Evolutionary conservation across 2,329 filamentous ascomycete species (phyloP).

Genomic region (Rasamsonia emersonii): DNA sequence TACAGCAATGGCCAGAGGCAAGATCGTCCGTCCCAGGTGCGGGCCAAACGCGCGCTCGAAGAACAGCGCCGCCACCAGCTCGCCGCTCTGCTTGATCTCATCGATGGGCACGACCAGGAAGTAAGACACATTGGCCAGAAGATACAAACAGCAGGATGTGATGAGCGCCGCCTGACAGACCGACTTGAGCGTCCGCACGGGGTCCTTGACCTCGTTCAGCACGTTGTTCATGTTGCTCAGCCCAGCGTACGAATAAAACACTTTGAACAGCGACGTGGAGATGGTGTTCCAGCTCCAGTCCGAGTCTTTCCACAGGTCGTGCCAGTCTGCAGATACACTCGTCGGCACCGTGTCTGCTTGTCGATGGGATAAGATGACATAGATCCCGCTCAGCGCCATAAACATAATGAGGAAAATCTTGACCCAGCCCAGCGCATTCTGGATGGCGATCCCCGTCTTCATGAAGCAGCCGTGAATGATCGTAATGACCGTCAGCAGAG

Average conservation of each 20-base stretch:
- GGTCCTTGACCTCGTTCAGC: slow-evolving; percentile 61
- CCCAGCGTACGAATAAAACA: slow-evolving; percentile 62
- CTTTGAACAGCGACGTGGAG: slow-evolving; percentile 54
- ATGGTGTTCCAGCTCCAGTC: slow-evolving; percentile 62
- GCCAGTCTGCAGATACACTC: slow-evolving; percentile 29
- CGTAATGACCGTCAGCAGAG: slow-evolving; percentile 49
- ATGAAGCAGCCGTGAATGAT: slow-evolving; percentile 52
- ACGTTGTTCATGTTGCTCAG: slow-evolving; percentile 62
- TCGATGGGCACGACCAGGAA: slow-evolving; percentile 59
- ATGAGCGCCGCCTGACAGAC: slow-evolving; percentile 52
- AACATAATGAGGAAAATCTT: slow-evolving; percentile 54
- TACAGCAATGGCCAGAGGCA: slow-evolving; percentile 57
- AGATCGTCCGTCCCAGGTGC: slow-evolving; percentile 47
- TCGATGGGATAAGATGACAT: slow-evolving; percentile 45
- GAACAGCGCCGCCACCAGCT: slow-evolving; percentile 60
- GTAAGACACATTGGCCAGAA: slow-evolving; percentile 57
- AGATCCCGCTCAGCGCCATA: slow-evolving; percentile 54
- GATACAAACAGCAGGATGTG: slow-evolving; percentile 55
- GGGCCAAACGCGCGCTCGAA: slow-evolving; percentile 57
- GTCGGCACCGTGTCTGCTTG: slow-evolving; percentile 9
- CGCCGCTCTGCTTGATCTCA: slow-evolving; percentile 57
- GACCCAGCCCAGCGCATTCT: slow-evolving; percentile 55
- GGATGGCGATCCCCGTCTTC: slow-evolving; percentile 49
- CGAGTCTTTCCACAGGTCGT: slow-evolving; percentile 53
- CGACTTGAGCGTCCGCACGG: slow-evolving; percentile 55